phyloP scores from a whole-genome alignment of 208 protist genomes.

The Acanthamoeba royreba region DNA sequence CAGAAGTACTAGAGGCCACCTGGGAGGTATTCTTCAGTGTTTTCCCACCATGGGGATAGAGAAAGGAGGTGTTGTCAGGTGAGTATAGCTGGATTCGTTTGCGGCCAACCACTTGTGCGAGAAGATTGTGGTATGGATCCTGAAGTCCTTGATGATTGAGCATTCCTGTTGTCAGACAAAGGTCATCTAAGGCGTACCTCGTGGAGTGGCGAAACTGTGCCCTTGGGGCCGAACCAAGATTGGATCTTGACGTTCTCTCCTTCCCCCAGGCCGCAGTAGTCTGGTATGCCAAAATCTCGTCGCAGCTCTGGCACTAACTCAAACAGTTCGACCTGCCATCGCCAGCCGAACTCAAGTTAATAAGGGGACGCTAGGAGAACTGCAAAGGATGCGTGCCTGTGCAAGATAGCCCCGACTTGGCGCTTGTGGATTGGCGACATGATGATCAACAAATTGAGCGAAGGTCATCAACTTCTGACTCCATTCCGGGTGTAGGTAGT shows the following conservation, averaged over 20 bases:
- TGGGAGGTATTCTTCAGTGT: constrained; percentile 54
- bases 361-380: background rate
- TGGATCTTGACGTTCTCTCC: constrained; percentile 30
- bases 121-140: constrained; percentile 64
- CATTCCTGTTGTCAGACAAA: no score
- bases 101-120: constrained; percentile 62
- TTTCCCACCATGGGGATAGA: constrained; percentile 47
- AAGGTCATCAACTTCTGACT: constrained; percentile 40
- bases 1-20: no score
- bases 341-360: background rate
- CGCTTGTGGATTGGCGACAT: background rate
- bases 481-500: constrained; percentile 22
- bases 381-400: background rate
- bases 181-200: background rate
- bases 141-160: no score
- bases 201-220: constrained; percentile 59
- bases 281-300: constrained; percentile 52
- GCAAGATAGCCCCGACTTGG: background rate
- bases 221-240: constrained; percentile 59
- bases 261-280: constrained; percentile 49
- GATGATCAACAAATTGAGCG: background rate
- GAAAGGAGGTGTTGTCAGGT: background rate
- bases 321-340: background rate
- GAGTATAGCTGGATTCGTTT: constrained; percentile 60
- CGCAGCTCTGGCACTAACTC: constrained; percentile 48